Evolutionary conservation across 2,329 filamentous ascomycete species (phyloP).

Genomic region (Alternaria atra): DNA sequence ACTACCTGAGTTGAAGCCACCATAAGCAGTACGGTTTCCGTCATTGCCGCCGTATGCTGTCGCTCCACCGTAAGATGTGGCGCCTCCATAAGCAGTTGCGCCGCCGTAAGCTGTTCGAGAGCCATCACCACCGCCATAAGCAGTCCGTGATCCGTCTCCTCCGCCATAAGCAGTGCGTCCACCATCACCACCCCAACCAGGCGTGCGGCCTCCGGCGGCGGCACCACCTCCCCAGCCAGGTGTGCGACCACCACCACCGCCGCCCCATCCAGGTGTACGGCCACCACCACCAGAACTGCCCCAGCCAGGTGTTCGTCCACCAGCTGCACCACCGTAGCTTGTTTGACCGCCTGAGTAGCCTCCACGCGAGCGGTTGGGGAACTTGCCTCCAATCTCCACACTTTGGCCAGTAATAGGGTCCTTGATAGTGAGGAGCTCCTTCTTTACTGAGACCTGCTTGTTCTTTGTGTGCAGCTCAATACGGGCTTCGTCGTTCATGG

Average conservation of each 20-base stretch:
- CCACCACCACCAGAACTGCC: constrained; percentile 53
- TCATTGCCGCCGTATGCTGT: constrained; percentile 48
- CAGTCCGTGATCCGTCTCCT: constrained; percentile 49
- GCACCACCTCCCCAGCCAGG: constrained; percentile 58
- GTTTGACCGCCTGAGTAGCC: constrained; percentile 48
- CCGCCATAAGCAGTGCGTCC: constrained; percentile 59
- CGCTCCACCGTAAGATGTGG: constrained; percentile 75
- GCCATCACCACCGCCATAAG: constrained; percentile 52
- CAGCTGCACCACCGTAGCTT: constrained; percentile 53
- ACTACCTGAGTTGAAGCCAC: constrained; percentile 63
- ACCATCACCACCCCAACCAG: constrained; percentile 52
- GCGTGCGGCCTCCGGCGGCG: constrained; percentile 51
- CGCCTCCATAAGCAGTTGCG: constrained; percentile 74
- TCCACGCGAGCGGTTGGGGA: constrained; percentile 49
- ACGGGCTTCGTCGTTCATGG: constrained; percentile 83
- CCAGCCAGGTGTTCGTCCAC: constrained; percentile 49
- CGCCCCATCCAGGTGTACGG: constrained; percentile 57
- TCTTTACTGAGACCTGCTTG: constrained; percentile 86
- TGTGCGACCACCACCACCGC: constrained; percentile 56
- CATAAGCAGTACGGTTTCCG: constrained; percentile 55
- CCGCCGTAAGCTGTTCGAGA: constrained; percentile 57
- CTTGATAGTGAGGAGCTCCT: constrained; percentile 83
- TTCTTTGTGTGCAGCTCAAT: constrained; percentile 95
- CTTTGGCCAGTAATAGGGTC: constrained; percentile 79
- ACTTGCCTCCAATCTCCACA: constrained; percentile 67